Conservation (phyloP, 2,329 filamentous ascomycete genomes). For the Colletotrichum tanaceti region DNA sequence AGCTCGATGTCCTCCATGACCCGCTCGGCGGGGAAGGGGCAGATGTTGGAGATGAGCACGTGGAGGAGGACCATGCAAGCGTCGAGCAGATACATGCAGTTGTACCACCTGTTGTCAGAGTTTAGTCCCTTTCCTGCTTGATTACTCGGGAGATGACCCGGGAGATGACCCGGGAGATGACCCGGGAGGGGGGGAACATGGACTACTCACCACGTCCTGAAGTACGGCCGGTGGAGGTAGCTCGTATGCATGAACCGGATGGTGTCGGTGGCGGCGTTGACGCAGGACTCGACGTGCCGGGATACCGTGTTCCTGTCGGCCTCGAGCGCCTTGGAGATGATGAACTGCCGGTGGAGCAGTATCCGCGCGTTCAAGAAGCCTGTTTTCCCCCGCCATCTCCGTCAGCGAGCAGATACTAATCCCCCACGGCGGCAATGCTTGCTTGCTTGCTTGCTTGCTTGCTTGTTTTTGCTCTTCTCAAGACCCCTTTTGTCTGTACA, state of each 20-base stretch:
- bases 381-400: not conserved
- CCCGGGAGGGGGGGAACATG: too few relatives aligned
- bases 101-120: constrained; percentile 31
- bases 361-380: constrained; percentile 37
- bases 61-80: constrained; percentile 38
- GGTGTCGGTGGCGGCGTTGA: constrained; percentile 32
- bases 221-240: constrained; percentile 36
- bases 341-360: constrained; percentile 32
- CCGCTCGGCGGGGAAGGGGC: constrained; percentile 27
- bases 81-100: constrained; percentile 39
- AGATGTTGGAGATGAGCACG: constrained; percentile 37
- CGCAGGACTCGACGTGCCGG: constrained; percentile 18
- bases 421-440: too few relatives aligned
- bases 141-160: too few relatives aligned
- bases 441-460: too few relatives aligned
- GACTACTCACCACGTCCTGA: constrained; percentile 29
- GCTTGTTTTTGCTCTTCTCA: too few relatives aligned
- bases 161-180: too few relatives aligned
- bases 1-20: constrained; percentile 37
- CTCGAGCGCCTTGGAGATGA: constrained; percentile 26
- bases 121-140: not conserved
- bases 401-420: too few relatives aligned
- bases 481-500: too few relatives aligned
- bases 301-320: constrained; percentile 27
- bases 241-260: constrained; percentile 37